Percentiles rank a stretch among this genome's conserved stretches.
phyloP scores from a whole-genome alignment of 768 basidiomycete species.

The Leccinum imitatum region DNA sequence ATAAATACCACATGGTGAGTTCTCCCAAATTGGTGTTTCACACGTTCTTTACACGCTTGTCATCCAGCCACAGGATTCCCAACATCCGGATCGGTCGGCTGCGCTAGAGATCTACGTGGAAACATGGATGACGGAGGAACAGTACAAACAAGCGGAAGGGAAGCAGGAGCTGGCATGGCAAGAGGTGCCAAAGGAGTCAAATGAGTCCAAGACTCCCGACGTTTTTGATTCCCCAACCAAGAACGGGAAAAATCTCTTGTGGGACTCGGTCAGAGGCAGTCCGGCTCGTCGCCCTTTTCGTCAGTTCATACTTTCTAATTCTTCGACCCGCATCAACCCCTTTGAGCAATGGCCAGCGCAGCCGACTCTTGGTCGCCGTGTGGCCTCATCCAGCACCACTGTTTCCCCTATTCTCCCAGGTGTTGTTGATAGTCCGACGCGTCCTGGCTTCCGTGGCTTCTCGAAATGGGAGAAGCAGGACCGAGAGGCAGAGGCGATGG shows the following conservation, averaged over 20 bases:
- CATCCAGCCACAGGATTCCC: constrained; percentile 71
- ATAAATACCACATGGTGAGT: constrained; percentile 72
- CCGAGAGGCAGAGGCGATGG: constrained; percentile 76
- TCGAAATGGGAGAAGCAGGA: constrained; percentile 90
- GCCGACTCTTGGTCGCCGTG: constrained; percentile 44
- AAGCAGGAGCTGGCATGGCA: constrained; percentile 68
- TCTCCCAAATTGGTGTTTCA: not conserved
- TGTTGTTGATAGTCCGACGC: constrained; percentile 57
- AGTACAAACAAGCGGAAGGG: constrained; percentile 64
- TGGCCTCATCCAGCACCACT: constrained; percentile 37
- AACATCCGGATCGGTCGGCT: constrained; percentile 69
- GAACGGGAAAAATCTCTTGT: constrained; percentile 67
- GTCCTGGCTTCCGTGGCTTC: constrained; percentile 45
- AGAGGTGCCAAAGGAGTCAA: constrained; percentile 45
- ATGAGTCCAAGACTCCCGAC: constrained; percentile 45
- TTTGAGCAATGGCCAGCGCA: constrained; percentile 38
- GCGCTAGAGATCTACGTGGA: constrained; percentile 76
- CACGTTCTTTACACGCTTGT: constrained; percentile 9
- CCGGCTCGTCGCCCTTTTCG: constrained; percentile 43
- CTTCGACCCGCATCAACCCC: constrained; percentile 49
- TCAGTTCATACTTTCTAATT: constrained; percentile 46
- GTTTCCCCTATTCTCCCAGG: constrained; percentile 30
- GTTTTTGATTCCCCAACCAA: constrained; percentile 37
- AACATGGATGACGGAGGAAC: constrained; percentile 74
- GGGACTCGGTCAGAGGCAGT: constrained; percentile 56